phyloP scores from a whole-genome alignment of 2,329 filamentous ascomycete genomes.

The Fusarium buxicola region DNA sequence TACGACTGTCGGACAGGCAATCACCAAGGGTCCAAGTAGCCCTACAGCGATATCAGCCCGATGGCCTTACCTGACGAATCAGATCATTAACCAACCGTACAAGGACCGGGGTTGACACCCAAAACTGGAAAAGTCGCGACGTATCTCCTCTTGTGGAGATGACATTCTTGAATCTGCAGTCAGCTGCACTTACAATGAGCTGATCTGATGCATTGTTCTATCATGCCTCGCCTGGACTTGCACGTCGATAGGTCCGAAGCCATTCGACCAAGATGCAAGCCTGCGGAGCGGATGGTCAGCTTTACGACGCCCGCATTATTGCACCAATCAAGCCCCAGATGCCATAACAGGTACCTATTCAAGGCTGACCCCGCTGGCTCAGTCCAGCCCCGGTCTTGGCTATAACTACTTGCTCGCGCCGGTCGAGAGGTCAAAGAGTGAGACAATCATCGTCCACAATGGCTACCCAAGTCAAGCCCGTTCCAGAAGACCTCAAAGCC shows the following conservation, averaged over 20 bases:
- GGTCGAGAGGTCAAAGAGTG: background rate
- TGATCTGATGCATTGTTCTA: background rate
- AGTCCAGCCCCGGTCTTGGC: background rate
- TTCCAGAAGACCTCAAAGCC: slow-evolving; percentile 34
- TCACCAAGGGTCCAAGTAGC: no score
- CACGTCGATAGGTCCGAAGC: no score
- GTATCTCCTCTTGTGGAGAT: background rate
- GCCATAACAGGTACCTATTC: background rate
- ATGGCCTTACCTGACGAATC: background rate
- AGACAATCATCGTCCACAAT: background rate
- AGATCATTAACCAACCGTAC: background rate
- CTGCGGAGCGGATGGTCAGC: background rate
- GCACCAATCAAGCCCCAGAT: background rate
- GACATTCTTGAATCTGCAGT: background rate
- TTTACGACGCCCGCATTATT: background rate
- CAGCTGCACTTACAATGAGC: background rate
- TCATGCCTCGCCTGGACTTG: background rate
- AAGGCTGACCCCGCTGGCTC: background rate
- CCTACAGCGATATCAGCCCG: background rate
- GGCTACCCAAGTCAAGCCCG: background rate
- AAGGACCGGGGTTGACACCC: background rate
- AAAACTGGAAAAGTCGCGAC: background rate
- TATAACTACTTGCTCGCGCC: background rate
- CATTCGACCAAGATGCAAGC: background rate
- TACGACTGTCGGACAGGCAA: no score